phyloP scores from a whole-genome alignment of 371 early-diverging fungal species.

The Lichtheimia hyalospora region DNA sequence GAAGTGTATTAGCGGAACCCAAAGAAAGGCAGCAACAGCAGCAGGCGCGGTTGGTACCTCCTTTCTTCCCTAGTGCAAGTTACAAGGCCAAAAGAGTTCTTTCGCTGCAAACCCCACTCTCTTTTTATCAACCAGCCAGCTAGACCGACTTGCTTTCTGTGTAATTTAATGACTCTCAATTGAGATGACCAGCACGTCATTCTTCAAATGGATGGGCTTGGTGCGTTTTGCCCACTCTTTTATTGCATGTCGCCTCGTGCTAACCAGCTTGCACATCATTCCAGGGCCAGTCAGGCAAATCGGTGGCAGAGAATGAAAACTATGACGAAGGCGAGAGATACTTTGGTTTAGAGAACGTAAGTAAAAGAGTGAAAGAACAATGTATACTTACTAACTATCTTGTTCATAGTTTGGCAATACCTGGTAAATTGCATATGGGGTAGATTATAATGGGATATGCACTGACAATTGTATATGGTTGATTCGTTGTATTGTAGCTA shows the following conservation, averaged over 20 bases:
- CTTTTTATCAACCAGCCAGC: too few relatives aligned
- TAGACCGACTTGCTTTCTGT: neutral
- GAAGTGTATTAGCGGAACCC: too few relatives aligned
- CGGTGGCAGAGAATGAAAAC: constrained; percentile 30
- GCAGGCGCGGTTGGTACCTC: too few relatives aligned
- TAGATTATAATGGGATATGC: neutral
- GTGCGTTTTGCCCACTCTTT: constrained; percentile 29
- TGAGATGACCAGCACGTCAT: constrained; percentile 61
- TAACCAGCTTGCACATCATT: neutral
- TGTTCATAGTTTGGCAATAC: constrained; percentile 84
- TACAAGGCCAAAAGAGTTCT: too few relatives aligned
- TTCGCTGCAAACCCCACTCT: too few relatives aligned
- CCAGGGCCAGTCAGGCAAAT: constrained; percentile 48
- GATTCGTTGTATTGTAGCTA: constrained; percentile 60
- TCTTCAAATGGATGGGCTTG: constrained; percentile 88
- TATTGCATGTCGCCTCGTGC: constrained; percentile 11
- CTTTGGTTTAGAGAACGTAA: constrained; percentile 92
- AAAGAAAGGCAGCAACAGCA: too few relatives aligned
- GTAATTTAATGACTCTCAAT: constrained; percentile 13
- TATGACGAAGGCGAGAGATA: constrained; percentile 67
- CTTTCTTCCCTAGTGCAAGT: too few relatives aligned
- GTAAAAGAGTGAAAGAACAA: constrained; percentile 4
- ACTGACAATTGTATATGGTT: constrained; percentile 2
- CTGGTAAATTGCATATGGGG: constrained; percentile 56
- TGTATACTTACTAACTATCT: constrained; percentile 1